Evolutionary conservation across 169 alveolate genomes (phyloP).

Genomic region (Plasmodium falciparum): DNA sequence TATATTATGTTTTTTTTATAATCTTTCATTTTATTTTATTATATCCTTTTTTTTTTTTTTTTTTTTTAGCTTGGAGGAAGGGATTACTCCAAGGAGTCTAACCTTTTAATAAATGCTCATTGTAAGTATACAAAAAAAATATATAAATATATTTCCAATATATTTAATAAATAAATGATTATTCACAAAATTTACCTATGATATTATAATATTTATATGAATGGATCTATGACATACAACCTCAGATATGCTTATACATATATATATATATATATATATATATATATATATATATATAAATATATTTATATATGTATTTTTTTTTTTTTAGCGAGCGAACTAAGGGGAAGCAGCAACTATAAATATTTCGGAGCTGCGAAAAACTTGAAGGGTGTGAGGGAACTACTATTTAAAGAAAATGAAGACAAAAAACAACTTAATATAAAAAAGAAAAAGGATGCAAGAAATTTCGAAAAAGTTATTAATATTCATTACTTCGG

Average conservation of each 20-base stretch:
- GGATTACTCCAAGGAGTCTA: constrained; percentile 67
- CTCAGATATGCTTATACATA: neutral
- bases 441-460: constrained; percentile 47
- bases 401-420: constrained; percentile 89
- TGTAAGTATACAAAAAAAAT: constrained; percentile 9
- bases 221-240: too few species aligned
- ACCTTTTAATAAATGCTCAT: constrained; percentile 58
- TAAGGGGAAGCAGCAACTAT: constrained; percentile 92
- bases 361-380: constrained; percentile 97
- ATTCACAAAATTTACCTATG: neutral
- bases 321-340: constrained; percentile 79
- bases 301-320: neutral
- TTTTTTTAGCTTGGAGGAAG: constrained; percentile 64
- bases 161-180: neutral
- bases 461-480: constrained; percentile 31
- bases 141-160: neutral
- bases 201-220: too few species aligned
- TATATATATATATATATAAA: neutral
- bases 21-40: neutral
- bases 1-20: neutral
- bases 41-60: neutral
- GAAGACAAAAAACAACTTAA: constrained; percentile 62
- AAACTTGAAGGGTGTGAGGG: constrained; percentile 95
- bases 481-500: constrained; percentile 70
- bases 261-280: neutral